Base-by-base conservation (phyloP, 257 asterid genomes). In the Cynanchum wilfordii region DNA sequence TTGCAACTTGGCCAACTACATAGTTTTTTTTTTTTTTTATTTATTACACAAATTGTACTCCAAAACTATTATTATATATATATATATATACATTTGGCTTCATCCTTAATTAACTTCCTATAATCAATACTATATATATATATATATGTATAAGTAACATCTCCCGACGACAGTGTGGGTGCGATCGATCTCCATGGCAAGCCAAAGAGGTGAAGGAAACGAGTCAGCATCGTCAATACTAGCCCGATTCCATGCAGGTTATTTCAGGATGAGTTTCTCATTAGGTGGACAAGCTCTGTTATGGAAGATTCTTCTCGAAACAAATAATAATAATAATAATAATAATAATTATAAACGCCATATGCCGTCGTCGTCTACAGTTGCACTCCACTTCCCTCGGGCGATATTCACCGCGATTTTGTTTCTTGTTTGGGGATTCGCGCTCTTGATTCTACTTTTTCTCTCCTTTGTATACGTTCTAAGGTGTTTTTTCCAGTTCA, bases 211-310 rank as follows among this genome's bases (percentile, higher is more conserved):
- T 38, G 19, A 13, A 24, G 1, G 38, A 33, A 33, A 5, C 38
- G 38, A 33, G 38, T 33, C 38, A 3, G 38, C 38, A 33, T 33
- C 38, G n/a, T 50, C 57, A 52, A 51, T 85, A 63, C 33, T 89
- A 54, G 77, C 82, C 2, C 75, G 85, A 76, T 76, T 84, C 15
- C 89, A 90, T 12, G 93, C 93, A 0, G 95, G 96, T 22, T 86
- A 87, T 65, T 88, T 90, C 56, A 69, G 95, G 81, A 84, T 90
- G 10, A 71, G 90, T 38, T 81, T 87, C 5, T 88, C 96, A 27
- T 77, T 90, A 0, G 85, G 90, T 0, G 82, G 87, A 68, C 93
- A 90, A 78, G 75, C 90, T 25, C 51, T 90, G 9, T 36, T 90
- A 58, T 90, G 90, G 89, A 90, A 88, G 81, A 78, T 85, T 52